Evolutionary conservation across 768 basidiomycete species (phyloP), one percentile per base, ranked within the genome.

Genomic region (Termitomyces sp.): DNA sequence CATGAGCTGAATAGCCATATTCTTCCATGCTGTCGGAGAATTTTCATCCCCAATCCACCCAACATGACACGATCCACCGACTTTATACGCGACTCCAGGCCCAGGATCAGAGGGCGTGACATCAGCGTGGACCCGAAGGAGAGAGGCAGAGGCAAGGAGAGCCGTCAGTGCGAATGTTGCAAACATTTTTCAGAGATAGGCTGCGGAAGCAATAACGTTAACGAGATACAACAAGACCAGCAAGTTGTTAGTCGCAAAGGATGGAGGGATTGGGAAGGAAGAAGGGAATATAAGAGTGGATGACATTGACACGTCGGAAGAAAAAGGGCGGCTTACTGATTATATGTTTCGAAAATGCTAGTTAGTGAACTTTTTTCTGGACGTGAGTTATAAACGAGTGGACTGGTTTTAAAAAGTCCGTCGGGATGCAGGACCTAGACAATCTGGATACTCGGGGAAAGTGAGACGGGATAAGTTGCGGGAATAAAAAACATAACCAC

Each of bases 1-100:
- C 90, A 90, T 92, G 69, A 93, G 80, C 68, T 90, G 75, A 57
- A 94, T 88, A 60, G 77, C 72, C 84, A 88, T 90, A 59, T 74
- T 68, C 66, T 80, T 84, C 92, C 92, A 94, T 16, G 60, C 62
- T 22, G 84, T 83, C 14, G 80, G 78, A 3, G 73, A 76, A 28
- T 61, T 58, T 6, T 71, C 57, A 65, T 91, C 90, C 7, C 73
- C 77, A 0, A 65, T 65, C 91, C 92, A 94, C 12, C 68, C 64
- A 44, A 87, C 75, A 30, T 67, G 62, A 65, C 90, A 93, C 3
- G 72, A 65, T 10, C 69, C 50, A 20, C 89, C 90, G 54, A 79
- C 73, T 43, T 81, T 80, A 75, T 79, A 88, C 26, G 78, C 64
- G 44, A 78, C 72, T 43, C 82, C 82, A 7, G 88, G 87, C 7